Percentiles rank a stretch among this genome's conserved stretches.
Conservation (phyloP, 495 filamentous ascomycete genomes). For the Bombardia bombarda region DNA sequence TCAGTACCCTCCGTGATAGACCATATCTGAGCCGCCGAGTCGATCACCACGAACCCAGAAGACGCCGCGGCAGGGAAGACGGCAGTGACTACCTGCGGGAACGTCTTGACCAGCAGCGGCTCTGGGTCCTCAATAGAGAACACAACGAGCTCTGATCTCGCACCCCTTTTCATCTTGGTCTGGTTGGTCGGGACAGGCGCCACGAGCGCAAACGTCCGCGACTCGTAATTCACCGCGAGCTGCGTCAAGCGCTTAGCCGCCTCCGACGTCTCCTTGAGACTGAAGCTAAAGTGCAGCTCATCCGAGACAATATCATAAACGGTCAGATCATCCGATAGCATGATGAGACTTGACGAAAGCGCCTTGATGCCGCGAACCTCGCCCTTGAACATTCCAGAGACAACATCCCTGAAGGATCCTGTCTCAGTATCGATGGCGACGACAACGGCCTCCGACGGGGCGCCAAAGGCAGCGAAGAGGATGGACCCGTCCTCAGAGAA, state of each 20-base stretch:
- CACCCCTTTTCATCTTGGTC: constrained; percentile 18
- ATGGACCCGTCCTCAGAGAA: constrained; percentile 87
- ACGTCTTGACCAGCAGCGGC: constrained; percentile 39
- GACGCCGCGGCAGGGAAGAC: constrained; percentile 45
- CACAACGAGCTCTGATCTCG: constrained; percentile 43
- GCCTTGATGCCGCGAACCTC: constrained; percentile 49
- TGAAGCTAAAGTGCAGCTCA: constrained; percentile 45
- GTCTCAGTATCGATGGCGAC: constrained; percentile 50
- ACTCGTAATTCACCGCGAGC: constrained; percentile 50
- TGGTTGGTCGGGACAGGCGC: constrained; percentile 28
- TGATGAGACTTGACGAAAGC: constrained; percentile 51
- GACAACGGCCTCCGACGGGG: constrained; percentile 38
- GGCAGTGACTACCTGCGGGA: constrained; percentile 45
- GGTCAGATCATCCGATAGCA: constrained; percentile 51
- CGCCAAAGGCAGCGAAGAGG: constrained; percentile 52
- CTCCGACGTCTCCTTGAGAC: constrained; percentile 20
- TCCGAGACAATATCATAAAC: constrained; percentile 63
- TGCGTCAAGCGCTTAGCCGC: constrained; percentile 41
- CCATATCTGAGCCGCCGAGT: constrained; percentile 50
- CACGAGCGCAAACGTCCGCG: constrained; percentile 51
- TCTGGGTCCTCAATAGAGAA: constrained; percentile 42
- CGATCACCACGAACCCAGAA: constrained; percentile 53
- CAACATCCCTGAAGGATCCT: constrained; percentile 45
- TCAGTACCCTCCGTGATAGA: constrained; percentile 42
- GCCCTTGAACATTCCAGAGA: constrained; percentile 47